These are phyloP conservation scores for Macrophomina tecta DNA, from an alignment of 2,329 filamentous ascomycete genomes.

Conservation along the genomic window DNA sequence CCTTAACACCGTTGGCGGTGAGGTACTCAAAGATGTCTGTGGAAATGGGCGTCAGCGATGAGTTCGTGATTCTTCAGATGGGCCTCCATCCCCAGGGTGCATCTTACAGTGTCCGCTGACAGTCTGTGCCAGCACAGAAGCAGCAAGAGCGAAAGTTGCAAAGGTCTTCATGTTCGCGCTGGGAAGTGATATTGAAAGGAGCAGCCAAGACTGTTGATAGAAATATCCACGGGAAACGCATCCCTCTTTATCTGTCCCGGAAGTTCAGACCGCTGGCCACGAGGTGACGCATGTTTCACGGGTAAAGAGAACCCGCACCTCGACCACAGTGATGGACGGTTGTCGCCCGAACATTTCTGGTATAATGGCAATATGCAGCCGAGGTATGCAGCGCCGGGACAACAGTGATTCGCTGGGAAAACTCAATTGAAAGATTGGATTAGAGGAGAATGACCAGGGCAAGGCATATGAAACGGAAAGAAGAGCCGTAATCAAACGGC, in stretches of 20 bases:
- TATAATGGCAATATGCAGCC: background rate
- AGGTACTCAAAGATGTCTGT: constrained; percentile 47
- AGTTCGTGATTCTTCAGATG: background rate
- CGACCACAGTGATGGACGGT: background rate
- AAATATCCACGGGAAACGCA: background rate
- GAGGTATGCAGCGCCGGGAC: background rate
- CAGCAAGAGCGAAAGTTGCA: constrained; percentile 39
- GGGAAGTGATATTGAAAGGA: background rate
- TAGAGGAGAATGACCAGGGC: background rate
- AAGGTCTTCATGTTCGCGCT: constrained; percentile 41
- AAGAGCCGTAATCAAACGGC: constrained; percentile 21
- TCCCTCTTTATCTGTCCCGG: constrained; percentile 11
- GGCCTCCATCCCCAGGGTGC: background rate
- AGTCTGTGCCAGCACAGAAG: constrained; percentile 41
- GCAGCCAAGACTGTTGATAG: constrained; percentile 18
- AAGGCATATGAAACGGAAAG: constrained; percentile 18
- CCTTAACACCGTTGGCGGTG: constrained; percentile 44
- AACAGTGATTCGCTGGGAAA: background rate
- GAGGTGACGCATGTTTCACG: constrained; percentile 8
- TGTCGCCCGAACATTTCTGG: background rate
- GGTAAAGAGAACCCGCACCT: constrained; percentile 6
- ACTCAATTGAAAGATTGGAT: background rate
- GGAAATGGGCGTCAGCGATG: constrained; percentile 17
- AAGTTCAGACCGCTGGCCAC: background rate
- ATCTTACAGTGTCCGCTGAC: constrained; percentile 45